Evolutionary conservation across 192 early-diverging fungal genomes (phyloP), one percentile per base, ranked within the genome.

Genomic region (Podila horticola): DNA sequence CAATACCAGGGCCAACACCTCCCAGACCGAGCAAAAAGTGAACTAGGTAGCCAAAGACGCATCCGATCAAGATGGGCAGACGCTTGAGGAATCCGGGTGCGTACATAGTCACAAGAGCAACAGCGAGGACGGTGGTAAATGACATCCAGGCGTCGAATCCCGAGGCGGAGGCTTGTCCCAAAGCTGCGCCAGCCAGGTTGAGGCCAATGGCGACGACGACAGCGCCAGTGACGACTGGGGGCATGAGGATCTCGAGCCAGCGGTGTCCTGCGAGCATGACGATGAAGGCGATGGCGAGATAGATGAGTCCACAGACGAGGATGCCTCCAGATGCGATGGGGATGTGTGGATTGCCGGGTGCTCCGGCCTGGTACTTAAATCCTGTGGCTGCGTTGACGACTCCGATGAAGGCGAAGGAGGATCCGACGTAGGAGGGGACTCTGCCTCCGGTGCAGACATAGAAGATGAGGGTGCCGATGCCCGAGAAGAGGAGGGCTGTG

Each of bases 341-440:
- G 28, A 88, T 31, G 49, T 90, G 74, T 5, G 69, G 74, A 58
- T 90, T 90, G 30, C 74, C 74, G 22, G 67, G 52, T 15, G 67
- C 74, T 19, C 58, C 66, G 9, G 85, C 74, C 1, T 50, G 30
- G 62, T 84, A 86, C 6, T 64, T 71, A 51, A 82, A 90, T 3
- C 86, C 85, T 3, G 89, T 88, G 38, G 84, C 82, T 15, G 86
- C 76, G n/a, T 55, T 63, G 24, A 90, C 86, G 19, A 84, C 82
- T 22, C 86, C 83, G 55, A 90, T 74, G 65, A 90, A 90, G 20
- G 87, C 87, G 58, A 87, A 87, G 7, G 85, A 87, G 12, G 88
- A 89, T 22, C 89, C 89, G 62, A 90, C 82, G 60, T 88, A 90
- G 4, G 88, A 83, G 12, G 89, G 89, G 15, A 90, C 85, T 63